These are phyloP conservation scores for Sarocladium kiliense DNA, from an alignment of 2,329 filamentous ascomycete genomes.

Conservation along the genomic window DNA sequence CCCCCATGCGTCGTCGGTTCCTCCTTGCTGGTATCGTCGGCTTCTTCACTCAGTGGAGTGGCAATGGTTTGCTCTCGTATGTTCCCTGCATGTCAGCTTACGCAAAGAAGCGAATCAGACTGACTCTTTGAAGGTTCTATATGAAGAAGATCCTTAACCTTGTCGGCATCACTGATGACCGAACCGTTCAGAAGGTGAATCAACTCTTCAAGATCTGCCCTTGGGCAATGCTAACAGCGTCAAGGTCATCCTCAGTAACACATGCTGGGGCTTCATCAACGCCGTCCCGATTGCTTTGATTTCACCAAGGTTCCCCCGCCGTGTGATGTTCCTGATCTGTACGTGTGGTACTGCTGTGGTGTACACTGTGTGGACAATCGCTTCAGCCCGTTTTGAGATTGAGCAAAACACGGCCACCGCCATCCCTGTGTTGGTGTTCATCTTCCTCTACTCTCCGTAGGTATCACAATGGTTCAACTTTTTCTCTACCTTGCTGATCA, in stretches of 20 bases:
- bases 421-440: conserved; percentile 25
- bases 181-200: conserved; percentile 15
- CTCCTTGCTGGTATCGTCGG: conserved; percentile 20
- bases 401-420: conserved; percentile 19
- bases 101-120: not conserved
- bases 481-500: conserved; percentile 35
- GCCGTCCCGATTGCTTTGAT: conserved; percentile 34
- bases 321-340: conserved; percentile 22
- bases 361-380: conserved; percentile 26
- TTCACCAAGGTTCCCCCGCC: conserved; percentile 31
- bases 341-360: conserved; percentile 19
- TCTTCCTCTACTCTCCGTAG: conserved; percentile 38
- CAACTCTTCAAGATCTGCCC: too few relatives aligned
- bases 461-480: too few relatives aligned
- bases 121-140: conserved; percentile 23
- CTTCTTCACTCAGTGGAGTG: conserved; percentile 22
- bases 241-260: conserved; percentile 22
- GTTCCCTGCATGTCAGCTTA: not conserved
- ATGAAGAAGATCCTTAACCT: conserved; percentile 27
- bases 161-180: conserved; percentile 29
- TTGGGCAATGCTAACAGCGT: too few relatives aligned
- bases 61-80: conserved; percentile 25
- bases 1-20: conserved; percentile 22
- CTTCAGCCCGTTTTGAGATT: conserved; percentile 23
- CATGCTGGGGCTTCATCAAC: conserved; percentile 36